These are phyloP conservation scores for Lenzites betulinus DNA, from an alignment of 768 basidiomycete species.

Conservation along the genomic window DNA sequence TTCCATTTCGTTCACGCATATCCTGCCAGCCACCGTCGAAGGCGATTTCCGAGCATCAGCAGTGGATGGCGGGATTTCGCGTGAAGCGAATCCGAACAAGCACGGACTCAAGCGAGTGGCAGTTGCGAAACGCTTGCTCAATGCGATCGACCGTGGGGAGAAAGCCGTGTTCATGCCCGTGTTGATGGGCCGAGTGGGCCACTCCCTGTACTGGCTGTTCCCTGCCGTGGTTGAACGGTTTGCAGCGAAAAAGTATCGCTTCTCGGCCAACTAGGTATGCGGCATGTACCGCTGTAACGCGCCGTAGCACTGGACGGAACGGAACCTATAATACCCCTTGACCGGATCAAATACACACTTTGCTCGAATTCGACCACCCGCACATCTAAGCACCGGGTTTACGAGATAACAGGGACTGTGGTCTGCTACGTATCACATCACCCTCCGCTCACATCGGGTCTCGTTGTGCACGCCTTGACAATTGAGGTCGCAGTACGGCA, in stretches of 20 bases:
- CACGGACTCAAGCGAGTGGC: conserved; percentile 57
- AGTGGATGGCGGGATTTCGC: conserved; percentile 55
- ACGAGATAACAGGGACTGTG: not conserved
- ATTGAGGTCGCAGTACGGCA: conserved; percentile 73
- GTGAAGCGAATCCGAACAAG: conserved; percentile 53
- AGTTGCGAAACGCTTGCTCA: conserved; percentile 62
- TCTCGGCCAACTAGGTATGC: conserved; percentile 21
- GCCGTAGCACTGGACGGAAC: not conserved
- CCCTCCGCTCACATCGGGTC: conserved; percentile 77
- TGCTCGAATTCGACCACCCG: not conserved
- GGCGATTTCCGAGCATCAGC: conserved; percentile 81
- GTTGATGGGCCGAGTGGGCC: conserved; percentile 44
- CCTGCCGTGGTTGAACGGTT: conserved; percentile 58
- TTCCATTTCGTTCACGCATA: conserved; percentile 56
- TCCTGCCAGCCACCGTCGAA: conserved; percentile 72
- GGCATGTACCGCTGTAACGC: not conserved
- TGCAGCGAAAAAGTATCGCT: conserved; percentile 69
- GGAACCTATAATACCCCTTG: not conserved
- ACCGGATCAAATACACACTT: not conserved
- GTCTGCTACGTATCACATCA: conserved; percentile 42
- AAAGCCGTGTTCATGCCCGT: conserved; percentile 61
- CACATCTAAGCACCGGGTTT: not conserved
- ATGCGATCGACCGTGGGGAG: conserved; percentile 59
- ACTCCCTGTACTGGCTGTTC: conserved; percentile 65
- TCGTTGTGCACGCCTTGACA: conserved; percentile 78